phyloP scores from a whole-genome alignment of 1,139 yeast genomes.

The Geotrichum aggregatum region DNA sequence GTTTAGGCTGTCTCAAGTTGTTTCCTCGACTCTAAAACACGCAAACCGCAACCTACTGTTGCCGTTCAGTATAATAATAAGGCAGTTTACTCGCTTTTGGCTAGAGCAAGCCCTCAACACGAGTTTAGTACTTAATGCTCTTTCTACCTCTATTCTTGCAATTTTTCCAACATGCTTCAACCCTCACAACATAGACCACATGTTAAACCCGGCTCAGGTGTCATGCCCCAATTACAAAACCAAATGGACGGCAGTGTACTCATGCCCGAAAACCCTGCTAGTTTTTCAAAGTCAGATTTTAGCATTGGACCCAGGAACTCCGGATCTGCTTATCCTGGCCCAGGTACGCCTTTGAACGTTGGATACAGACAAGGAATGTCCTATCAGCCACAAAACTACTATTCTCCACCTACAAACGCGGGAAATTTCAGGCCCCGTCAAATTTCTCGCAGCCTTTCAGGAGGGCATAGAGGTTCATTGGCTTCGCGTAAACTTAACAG shows the following conservation, averaged over 20 bases:
- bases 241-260: slow-evolving; percentile 30
- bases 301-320: background rate
- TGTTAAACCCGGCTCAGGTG: slow-evolving; percentile 23
- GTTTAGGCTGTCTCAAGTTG: too few relatives aligned
- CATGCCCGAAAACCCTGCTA: slow-evolving; percentile 17
- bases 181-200: background rate
- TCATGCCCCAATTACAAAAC: slow-evolving; percentile 32
- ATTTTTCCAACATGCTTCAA: background rate
- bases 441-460: background rate
- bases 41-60: too few relatives aligned
- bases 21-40: too few relatives aligned
- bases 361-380: background rate
- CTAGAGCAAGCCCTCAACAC: too few relatives aligned
- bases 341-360: background rate
- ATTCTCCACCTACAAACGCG: background rate
- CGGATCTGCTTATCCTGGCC: background rate
- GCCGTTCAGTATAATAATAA: too few relatives aligned
- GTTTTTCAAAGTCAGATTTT: background rate
- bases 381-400: background rate
- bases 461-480: background rate
- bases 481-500: background rate
- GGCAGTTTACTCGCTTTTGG: too few relatives aligned
- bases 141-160: too few relatives aligned
- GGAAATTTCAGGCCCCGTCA: background rate
- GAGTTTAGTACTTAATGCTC: background rate